A percentile compares a stretch with the other conserved stretches of the same genome.
Conservation (phyloP, 2,329 filamentous ascomycete species). For the Neoscytalidium dimidiatum region DNA sequence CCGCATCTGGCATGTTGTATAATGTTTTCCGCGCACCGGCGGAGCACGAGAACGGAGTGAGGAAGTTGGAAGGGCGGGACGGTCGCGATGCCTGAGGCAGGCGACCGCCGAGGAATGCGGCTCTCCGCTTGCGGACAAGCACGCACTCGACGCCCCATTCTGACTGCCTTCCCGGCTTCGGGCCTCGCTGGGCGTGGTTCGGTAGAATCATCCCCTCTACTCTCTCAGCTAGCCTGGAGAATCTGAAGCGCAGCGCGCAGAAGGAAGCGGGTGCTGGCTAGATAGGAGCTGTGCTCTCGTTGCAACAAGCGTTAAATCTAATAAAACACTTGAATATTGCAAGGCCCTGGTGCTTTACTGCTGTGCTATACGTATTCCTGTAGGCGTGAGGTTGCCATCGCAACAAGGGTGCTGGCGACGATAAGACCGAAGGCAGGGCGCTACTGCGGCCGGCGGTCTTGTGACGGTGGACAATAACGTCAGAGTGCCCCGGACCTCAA, state of each 20-base stretch:
- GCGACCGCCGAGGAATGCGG: slow-evolving; percentile 5
- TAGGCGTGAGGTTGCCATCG: neutral
- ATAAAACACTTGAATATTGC: slow-evolving; percentile 21
- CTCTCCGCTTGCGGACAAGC: slow-evolving; percentile 19
- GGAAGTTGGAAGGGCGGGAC: slow-evolving; percentile 17
- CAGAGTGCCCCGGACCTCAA: neutral
- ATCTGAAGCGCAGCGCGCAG: neutral
- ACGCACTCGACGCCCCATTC: neutral
- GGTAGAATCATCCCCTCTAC: slow-evolving; percentile 20
- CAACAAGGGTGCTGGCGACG: neutral
- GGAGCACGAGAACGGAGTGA: slow-evolving; percentile 22
- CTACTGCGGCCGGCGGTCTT: neutral
- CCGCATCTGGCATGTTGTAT: slow-evolving; percentile 38
- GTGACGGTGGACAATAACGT: slow-evolving; percentile 17
- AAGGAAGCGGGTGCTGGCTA: slow-evolving; percentile 18
- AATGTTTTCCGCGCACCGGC: slow-evolving; percentile 31
- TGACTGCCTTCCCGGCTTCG: slow-evolving; percentile 6
- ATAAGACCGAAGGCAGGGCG: neutral
- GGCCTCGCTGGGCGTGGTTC: slow-evolving; percentile 16
- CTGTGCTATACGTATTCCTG: neutral
- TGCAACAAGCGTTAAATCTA: slow-evolving; percentile 20
- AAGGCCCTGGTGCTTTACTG: neutral
- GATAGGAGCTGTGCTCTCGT: slow-evolving; percentile 4
- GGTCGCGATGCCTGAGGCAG: slow-evolving; percentile 11
- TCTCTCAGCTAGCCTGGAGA: slow-evolving; percentile 11